A percentile compares a stretch with the other conserved stretches of the same genome.
phyloP scores from a whole-genome alignment of 2,329 filamentous ascomycete genomes.

The Ophiostoma australiae region DNA sequence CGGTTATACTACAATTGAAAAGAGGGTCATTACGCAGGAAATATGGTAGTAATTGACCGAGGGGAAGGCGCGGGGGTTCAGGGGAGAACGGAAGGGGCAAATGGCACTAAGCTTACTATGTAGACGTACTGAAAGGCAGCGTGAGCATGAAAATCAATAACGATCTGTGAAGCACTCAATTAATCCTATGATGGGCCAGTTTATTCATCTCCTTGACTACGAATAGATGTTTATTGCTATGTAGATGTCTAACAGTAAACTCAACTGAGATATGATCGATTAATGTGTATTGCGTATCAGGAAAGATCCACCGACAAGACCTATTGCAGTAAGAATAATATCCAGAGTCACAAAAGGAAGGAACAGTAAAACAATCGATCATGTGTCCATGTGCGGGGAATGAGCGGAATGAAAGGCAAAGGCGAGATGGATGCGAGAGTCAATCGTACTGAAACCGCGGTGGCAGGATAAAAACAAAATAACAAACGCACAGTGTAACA shows the following conservation, averaged over 20 bases:
- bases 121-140: background rate
- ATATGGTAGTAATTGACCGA: background rate
- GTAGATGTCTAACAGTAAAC: background rate
- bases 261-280: background rate
- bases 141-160: background rate
- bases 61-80: background rate
- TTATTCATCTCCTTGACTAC: background rate
- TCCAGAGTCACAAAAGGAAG: background rate
- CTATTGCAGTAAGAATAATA: background rate
- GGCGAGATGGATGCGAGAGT: background rate
- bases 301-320: background rate
- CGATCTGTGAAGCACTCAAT: background rate
- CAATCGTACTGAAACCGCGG: background rate
- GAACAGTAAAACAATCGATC: background rate
- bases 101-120: background rate
- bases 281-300: background rate
- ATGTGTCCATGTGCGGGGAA: constrained; percentile 4
- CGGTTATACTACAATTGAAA: background rate
- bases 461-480: background rate
- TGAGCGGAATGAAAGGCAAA: background rate
- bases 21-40: background rate
- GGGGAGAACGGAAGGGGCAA: constrained; percentile 1
- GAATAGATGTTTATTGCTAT: background rate
- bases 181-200: background rate
- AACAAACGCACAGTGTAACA: background rate